phyloP scores from a whole-genome alignment of 495 filamentous ascomycete species.

The Neurospora sp. region DNA sequence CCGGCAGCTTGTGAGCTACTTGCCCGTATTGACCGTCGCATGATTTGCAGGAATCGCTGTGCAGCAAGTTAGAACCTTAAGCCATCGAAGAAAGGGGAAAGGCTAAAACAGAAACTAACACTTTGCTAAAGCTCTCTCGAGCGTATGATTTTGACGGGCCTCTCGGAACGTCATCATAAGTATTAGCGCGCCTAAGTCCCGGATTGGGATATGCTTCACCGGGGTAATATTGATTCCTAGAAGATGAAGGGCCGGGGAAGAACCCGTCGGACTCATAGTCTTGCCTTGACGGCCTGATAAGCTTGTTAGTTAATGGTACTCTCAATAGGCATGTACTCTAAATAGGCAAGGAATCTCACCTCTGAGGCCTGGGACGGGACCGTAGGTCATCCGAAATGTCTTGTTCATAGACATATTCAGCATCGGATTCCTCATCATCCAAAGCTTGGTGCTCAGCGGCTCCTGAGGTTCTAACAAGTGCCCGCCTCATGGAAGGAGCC shows the following conservation, averaged over 20 bases:
- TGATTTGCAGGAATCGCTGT: not conserved
- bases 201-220: not conserved
- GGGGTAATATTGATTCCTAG: not conserved
- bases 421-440: conserved; percentile 14
- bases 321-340: not conserved
- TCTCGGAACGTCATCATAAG: not conserved
- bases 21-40: not conserved
- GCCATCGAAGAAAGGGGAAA: not conserved
- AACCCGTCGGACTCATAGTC: conserved; percentile 31
- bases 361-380: conserved; percentile 25
- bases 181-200: not conserved
- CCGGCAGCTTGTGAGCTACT: conserved; percentile 6
- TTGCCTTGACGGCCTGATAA: conserved; percentile 18
- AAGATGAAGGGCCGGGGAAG: conserved; percentile 12
- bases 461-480: not conserved
- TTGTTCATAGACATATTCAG: conserved; percentile 14
- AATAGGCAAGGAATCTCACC: conserved; percentile 16
- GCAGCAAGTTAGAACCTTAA: not conserved
- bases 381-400: conserved; percentile 23
- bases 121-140: not conserved
- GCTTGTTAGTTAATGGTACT: conserved; percentile 10
- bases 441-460: not conserved
- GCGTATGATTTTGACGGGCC: conserved; percentile 1
- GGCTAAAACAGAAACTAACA: not conserved
- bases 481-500: not conserved